phyloP scores from a whole-genome alignment of 2,329 filamentous ascomycete species.

The Talaromyces sp. region DNA sequence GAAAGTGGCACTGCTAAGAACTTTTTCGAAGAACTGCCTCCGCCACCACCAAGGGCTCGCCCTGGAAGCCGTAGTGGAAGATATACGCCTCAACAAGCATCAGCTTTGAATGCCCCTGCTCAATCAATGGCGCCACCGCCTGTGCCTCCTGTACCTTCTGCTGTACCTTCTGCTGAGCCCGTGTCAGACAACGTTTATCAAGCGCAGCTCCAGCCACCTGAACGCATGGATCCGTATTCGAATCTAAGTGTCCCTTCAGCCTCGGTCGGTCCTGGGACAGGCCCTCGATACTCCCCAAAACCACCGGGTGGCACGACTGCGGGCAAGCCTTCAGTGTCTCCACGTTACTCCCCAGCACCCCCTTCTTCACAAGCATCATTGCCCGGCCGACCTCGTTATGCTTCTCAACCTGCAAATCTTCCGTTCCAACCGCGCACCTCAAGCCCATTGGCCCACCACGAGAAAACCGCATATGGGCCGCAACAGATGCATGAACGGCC shows the following conservation, averaged over 20 bases:
- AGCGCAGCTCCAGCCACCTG: conserved; percentile 25
- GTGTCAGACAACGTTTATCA: conserved; percentile 13
- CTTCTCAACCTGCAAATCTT: conserved; percentile 36
- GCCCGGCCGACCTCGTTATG: conserved; percentile 32
- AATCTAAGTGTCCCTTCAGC: conserved; percentile 22
- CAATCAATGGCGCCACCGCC: conserved; percentile 17
- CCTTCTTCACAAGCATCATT: conserved; percentile 24
- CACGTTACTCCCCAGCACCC: conserved; percentile 43
- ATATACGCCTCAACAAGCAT: conserved; percentile 32
- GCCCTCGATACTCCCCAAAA: conserved; percentile 39
- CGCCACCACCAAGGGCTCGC: conserved; percentile 57
- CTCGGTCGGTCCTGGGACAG: conserved; percentile 22
- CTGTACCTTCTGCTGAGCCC: conserved; percentile 11
- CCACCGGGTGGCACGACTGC: conserved; percentile 27
- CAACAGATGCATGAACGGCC: conserved; percentile 20
- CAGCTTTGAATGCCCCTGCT: conserved; percentile 17
- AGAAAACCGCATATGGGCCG: conserved; percentile 29
- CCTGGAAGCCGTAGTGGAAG: conserved; percentile 42
- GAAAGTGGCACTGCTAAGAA: conserved; percentile 34
- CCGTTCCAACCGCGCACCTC: conserved; percentile 60
- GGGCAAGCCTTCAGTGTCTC: conserved; percentile 30
- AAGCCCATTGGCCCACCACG: conserved; percentile 56
- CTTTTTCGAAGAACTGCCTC: conserved; percentile 72
- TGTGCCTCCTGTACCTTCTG: conserved; percentile 15
- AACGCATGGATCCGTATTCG: conserved; percentile 27